phyloP scores from a whole-genome alignment of 2,329 filamentous ascomycete genomes.

The Penicillium thymicola region DNA sequence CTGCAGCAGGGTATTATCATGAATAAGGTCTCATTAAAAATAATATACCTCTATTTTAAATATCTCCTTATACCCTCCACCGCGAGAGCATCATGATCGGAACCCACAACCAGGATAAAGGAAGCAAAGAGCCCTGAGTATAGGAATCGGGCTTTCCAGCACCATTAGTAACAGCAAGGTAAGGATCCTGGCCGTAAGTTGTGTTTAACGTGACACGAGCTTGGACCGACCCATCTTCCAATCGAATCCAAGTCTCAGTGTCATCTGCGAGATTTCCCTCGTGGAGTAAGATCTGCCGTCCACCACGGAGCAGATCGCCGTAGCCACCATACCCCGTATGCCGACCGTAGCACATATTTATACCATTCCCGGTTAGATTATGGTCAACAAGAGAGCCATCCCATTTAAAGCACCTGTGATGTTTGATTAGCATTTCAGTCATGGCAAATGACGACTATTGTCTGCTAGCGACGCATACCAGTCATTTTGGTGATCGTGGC shows the following conservation, averaged over 20 bases:
- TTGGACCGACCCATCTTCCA: conserved; percentile 54
- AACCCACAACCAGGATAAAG: conserved; percentile 4
- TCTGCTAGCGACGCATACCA: conserved; percentile 49
- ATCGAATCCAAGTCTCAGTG: conserved; percentile 59
- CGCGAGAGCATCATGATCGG: conserved; percentile 3
- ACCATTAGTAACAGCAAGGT: not conserved
- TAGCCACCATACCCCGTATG: conserved; percentile 70
- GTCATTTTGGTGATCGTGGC: conserved; percentile 63
- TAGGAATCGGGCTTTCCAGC: not conserved
- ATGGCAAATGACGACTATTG: not conserved
- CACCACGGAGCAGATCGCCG: conserved; percentile 61
- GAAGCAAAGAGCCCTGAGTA: not conserved
- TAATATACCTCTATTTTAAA: not conserved
- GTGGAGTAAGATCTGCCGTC: conserved; percentile 53
- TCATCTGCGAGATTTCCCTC: conserved; percentile 44
- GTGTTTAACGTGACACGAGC: conserved; percentile 55
- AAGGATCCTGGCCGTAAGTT: conserved; percentile 55
- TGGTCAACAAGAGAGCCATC: conserved; percentile 24
- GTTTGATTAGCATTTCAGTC: not conserved
- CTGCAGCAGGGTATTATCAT: not conserved
- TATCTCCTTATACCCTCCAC: not conserved
- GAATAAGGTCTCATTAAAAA: not conserved
- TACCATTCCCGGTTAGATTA: conserved; percentile 41
- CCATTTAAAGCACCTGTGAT: conserved; percentile 41
- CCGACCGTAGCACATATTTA: conserved; percentile 58